A percentile compares a stretch with the other conserved stretches of the same genome.
Conservation (phyloP, 1,284 basidiomycete species). For the Golubevia sp. region DNA sequence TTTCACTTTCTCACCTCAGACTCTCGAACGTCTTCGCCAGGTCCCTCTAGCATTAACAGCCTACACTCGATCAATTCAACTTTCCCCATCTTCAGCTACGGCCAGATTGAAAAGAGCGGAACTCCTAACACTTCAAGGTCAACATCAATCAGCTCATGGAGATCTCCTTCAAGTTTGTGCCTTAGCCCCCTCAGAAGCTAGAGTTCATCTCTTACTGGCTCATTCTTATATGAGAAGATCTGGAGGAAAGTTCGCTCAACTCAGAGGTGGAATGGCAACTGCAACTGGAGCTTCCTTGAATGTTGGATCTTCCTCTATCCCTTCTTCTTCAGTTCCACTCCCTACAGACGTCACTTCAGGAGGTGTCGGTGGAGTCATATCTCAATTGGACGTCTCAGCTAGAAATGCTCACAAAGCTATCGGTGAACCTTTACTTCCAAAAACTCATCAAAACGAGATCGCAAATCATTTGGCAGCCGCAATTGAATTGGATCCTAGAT, state of each 20-base stretch:
- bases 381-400: background rate
- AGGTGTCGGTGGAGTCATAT: background rate
- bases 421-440: background rate
- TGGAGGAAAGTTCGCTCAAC: slow-evolving; percentile 35
- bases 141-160: slow-evolving; percentile 25
- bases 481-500: slow-evolving; percentile 38
- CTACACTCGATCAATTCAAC: background rate
- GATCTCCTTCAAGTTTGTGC: slow-evolving; percentile 42
- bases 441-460: slow-evolving; percentile 20
- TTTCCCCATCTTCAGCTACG: background rate
- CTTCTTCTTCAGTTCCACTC: background rate
- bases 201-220: slow-evolving; percentile 50
- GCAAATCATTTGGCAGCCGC: slow-evolving; percentile 42
- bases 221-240: slow-evolving; percentile 55
- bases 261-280: background rate
- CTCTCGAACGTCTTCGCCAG: background rate
- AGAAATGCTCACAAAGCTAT: background rate
- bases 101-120: slow-evolving; percentile 1
- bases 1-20: slow-evolving; percentile 1
- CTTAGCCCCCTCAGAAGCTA: slow-evolving; percentile 45
- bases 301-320: background rate
- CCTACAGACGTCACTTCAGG: background rate
- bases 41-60: background rate
- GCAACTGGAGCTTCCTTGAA: background rate
- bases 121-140: background rate